A percentile compares a stretch with the other conserved stretches of the same genome.
These are phyloP conservation scores for Acorus gramineus DNA, from an alignment of 106 monocot species.

Conservation along the genomic window DNA sequence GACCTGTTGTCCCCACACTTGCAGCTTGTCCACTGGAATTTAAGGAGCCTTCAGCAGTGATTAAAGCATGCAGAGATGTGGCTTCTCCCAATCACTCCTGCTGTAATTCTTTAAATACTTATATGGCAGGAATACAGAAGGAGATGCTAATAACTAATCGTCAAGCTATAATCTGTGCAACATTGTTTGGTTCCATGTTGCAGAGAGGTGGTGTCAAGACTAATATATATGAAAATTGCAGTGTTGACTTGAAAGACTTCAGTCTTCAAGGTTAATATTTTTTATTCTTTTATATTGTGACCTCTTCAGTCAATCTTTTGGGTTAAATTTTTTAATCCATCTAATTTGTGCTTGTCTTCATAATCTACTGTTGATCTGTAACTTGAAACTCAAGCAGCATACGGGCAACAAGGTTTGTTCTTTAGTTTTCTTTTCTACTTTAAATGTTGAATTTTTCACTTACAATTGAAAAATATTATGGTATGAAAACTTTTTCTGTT, in stretches of 20 bases:
- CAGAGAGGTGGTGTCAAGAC: slow-evolving; percentile 85
- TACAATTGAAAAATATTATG: not conserved
- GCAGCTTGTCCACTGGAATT: slow-evolving; percentile 87
- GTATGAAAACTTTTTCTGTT: not conserved
- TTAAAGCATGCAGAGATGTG: slow-evolving; percentile 48
- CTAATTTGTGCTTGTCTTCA: not conserved
- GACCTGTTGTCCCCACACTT: not conserved
- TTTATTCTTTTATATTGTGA: not conserved
- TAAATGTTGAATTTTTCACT: not conserved
- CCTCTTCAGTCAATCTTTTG: not conserved
- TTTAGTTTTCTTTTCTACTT: not conserved
- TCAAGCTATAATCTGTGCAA: slow-evolving; percentile 94
- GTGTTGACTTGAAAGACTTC: slow-evolving; percentile 91
- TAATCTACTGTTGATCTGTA: slow-evolving; percentile 7
- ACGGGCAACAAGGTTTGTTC: slow-evolving; percentile 85
- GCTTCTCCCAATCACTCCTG: slow-evolving; percentile 53
- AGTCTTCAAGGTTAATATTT: slow-evolving; percentile 78
- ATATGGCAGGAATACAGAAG: slow-evolving; percentile 64
- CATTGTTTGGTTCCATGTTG: slow-evolving; percentile 85
- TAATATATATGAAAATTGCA: slow-evolving; percentile 80
- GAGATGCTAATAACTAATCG: slow-evolving; percentile 98
- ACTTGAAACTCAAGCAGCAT: slow-evolving; percentile 38
- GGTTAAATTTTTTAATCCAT: not conserved
- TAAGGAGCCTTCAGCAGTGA: slow-evolving; percentile 70
- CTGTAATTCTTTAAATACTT: slow-evolving; percentile 66